Base-by-base conservation (phyloP, 2,329 filamentous ascomycete genomes). In the Cadophora luteo-olivacea region DNA sequence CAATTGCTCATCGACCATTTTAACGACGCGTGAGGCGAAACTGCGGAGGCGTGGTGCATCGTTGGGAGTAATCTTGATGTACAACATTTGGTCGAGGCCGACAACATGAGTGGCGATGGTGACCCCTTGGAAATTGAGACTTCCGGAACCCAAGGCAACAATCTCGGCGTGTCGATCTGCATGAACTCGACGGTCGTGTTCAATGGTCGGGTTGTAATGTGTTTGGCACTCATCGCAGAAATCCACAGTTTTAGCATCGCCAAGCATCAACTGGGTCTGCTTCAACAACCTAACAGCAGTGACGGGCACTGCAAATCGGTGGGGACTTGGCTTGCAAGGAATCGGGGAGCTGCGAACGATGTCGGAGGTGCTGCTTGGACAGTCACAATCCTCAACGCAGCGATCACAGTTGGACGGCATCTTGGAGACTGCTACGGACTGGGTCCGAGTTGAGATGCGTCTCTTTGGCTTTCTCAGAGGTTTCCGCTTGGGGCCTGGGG, bases 381-480 rank as follows among this genome's bases (percentile, higher is more conserved):
- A 36, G 33, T 36, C 38, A 12, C 38, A 9, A 11, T 41, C 12
- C 38, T 41, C 38, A 41, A 16, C 12, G 14, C 14, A 41, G 14
- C 16, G 38, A 41, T 41, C 38, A 12, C 8, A 41, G 38, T 11
- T 36, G 33, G 33, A 36, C 33, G 38, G 16, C 38, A 41, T 41
- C 38, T 8, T 41, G 38, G 14, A n/a, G 45, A 8, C 19, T n/a
- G 45, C 45, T 48, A n/a, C 38, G 38, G 38, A 14, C 16, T 29
- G n/a, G 12, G 69, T 65, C 24, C 58, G 51, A 5, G 74, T 72
- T 3, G 68, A 72, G 19, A 76, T 66, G 24, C 73, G 55, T 29
- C 73, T 52, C 45, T 66, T 67, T n/a, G 55, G 68, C 58, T 65
- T 68, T 36, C 70, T 70, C 24, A 32, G 24, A 14, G 49, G 22